A percentile compares a stretch with the other conserved stretches of the same genome.
These are phyloP conservation scores for Verticillium longisporum DNA, from an alignment of 2,329 filamentous ascomycete genomes.

Conservation along the genomic window DNA sequence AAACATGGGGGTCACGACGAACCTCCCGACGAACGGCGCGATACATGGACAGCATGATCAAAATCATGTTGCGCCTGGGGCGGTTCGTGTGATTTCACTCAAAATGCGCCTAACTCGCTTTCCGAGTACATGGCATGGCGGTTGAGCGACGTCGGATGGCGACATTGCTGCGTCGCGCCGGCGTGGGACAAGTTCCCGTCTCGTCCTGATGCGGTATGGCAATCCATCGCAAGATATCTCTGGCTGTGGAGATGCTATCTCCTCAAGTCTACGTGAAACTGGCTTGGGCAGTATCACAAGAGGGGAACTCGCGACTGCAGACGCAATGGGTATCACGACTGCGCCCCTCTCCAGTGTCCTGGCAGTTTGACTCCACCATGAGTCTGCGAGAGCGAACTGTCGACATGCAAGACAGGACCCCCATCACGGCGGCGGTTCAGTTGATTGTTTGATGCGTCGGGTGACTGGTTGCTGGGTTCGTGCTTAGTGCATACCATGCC, in stretches of 20 bases:
- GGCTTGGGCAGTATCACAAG: neutral
- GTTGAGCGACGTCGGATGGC: neutral
- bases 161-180: neutral
- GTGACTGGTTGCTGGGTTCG: too few species aligned
- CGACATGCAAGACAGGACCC: neutral
- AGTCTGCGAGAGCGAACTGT: neutral
- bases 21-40: neutral
- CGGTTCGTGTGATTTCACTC: neutral
- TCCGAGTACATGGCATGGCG: neutral
- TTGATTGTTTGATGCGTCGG: too few species aligned
- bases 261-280: neutral
- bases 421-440: neutral
- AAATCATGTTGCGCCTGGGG: neutral
- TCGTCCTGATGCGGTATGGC: neutral
- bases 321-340: neutral
- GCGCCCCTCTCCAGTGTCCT: neutral
- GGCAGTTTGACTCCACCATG: neutral
- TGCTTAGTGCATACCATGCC: too few species aligned
- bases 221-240: neutral
- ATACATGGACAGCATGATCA: neutral
- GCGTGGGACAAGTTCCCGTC: neutral
- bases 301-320: neutral
- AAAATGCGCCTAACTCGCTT: too few species aligned
- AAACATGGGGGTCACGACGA: neutral
- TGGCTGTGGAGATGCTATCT: neutral